These are phyloP conservation scores for Arachis hypogaea DNA, from an alignment of 306 rosid species.

Conservation along the genomic window DNA sequence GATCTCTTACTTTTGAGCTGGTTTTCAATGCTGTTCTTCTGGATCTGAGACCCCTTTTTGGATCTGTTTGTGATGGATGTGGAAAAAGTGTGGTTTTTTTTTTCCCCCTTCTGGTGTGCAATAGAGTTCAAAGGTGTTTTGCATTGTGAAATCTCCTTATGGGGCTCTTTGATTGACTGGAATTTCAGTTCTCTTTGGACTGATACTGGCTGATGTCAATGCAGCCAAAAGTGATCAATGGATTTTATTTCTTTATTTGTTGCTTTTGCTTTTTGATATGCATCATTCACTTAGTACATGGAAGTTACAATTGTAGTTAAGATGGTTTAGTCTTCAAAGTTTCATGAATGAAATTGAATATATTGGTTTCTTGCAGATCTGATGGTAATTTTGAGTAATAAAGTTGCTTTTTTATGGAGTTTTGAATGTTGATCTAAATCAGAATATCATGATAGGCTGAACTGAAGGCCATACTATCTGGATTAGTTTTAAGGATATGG, in stretches of 20 bases:
- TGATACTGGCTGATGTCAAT: neutral
- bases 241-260: neutral
- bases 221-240: constrained; percentile 31
- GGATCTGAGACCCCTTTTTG: constrained; percentile 40
- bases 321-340: constrained; percentile 10
- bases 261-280: neutral
- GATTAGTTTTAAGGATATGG: neutral
- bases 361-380: constrained; percentile 29
- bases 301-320: constrained; percentile 1
- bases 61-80: constrained; percentile 32
- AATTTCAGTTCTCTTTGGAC: constrained; percentile 11
- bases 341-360: constrained; percentile 7
- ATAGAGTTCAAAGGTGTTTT: constrained; percentile 7
- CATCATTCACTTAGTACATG: constrained; percentile 3
- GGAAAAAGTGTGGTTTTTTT: neutral
- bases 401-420: constrained; percentile 11
- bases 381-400: neutral
- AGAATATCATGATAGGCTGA: neutral
- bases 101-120: neutral
- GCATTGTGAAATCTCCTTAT: constrained; percentile 13
- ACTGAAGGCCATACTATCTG: constrained; percentile 9
- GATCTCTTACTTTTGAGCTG: constrained; percentile 27
- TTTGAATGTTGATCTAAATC: neutral
- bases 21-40: constrained; percentile 22
- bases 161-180: constrained; percentile 11